Percentiles rank a stretch among this genome's conserved stretches.
phyloP scores from a whole-genome alignment of 176 grass and related monocot genomes.

The Coix lacrymajobi region DNA sequence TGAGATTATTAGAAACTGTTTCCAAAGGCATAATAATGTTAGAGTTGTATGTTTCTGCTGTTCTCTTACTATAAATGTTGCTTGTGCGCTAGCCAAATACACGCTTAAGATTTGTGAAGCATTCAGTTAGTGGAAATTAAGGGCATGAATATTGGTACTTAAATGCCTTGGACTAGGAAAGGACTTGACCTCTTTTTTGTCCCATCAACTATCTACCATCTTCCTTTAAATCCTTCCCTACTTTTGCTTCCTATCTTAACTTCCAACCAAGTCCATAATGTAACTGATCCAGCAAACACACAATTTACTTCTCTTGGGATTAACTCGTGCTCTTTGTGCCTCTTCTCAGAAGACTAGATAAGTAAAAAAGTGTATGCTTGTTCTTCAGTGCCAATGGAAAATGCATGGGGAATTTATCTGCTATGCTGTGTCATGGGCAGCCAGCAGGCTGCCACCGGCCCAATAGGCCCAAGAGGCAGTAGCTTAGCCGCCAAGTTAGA shows the following conservation, averaged over 20 bases:
- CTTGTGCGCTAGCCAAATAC: neutral
- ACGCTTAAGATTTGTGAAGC: neutral
- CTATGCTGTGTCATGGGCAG: no score
- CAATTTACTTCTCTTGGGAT: neutral
- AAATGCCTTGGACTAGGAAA: neutral
- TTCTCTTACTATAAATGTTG: neutral
- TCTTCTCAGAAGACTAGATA: neutral
- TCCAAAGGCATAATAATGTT: neutral
- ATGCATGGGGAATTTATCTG: neutral
- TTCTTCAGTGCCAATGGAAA: neutral
- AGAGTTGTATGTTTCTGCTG: neutral
- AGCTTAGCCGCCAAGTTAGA: no score
- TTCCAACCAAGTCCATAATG: neutral
- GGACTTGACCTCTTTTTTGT: neutral
- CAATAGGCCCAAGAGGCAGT: no score
- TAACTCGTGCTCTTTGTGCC: neutral
- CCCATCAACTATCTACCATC: neutral
- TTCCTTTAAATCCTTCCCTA: neutral
- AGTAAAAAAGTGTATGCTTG: neutral
- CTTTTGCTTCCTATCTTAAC: neutral
- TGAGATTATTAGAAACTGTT: neutral
- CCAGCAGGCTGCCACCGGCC: no score
- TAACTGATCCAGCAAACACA: neutral
- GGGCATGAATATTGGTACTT: neutral
- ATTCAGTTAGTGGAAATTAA: neutral